Evolutionary conservation across 768 basidiomycete species (phyloP).

Genomic region (Boletus vermiculosoides): DNA sequence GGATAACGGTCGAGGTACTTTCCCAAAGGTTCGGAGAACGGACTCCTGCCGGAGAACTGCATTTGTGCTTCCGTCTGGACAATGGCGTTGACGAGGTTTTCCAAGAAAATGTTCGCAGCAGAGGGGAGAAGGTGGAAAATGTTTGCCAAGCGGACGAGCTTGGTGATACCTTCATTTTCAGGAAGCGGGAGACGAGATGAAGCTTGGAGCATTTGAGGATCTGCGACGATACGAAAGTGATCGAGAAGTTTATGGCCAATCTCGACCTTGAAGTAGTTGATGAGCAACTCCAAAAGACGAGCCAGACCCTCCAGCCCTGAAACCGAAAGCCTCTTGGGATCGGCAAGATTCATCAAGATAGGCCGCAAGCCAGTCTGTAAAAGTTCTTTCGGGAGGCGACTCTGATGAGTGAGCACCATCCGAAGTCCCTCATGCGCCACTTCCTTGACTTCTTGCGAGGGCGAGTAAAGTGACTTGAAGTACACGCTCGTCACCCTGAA

Average conservation of each 20-base stretch:
- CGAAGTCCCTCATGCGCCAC: constrained; percentile 92
- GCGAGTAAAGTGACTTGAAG: constrained; percentile 97
- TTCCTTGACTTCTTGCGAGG: constrained; percentile 87
- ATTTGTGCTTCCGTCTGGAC: constrained; percentile 91
- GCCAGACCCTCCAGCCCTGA: constrained; percentile 92
- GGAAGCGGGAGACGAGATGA: constrained; percentile 77
- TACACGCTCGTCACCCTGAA: constrained; percentile 89
- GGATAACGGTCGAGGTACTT: constrained; percentile 92
- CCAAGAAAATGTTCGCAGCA: constrained; percentile 88
- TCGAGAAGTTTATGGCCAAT: constrained; percentile 97
- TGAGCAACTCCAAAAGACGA: constrained; percentile 87
- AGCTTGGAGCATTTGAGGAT: constrained; percentile 77
- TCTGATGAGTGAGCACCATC: constrained; percentile 86
- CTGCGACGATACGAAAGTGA: constrained; percentile 91
- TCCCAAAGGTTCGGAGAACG: constrained; percentile 90
- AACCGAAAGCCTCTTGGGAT: constrained; percentile 90
- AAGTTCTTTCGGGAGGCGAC: constrained; percentile 90
- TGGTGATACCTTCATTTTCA: constrained; percentile 89
- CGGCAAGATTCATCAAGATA: constrained; percentile 96
- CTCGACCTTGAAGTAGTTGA: constrained; percentile 99
- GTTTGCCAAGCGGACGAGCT: constrained; percentile 92
- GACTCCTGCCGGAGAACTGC: constrained; percentile 85
- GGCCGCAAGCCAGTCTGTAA: constrained; percentile 94
- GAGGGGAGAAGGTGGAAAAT: constrained; percentile 96
- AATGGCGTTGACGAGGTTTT: constrained; percentile 80